Evolutionary conservation across 2,329 filamentous ascomycete genomes (phyloP).

Genomic region (Botrytis fabae): DNA sequence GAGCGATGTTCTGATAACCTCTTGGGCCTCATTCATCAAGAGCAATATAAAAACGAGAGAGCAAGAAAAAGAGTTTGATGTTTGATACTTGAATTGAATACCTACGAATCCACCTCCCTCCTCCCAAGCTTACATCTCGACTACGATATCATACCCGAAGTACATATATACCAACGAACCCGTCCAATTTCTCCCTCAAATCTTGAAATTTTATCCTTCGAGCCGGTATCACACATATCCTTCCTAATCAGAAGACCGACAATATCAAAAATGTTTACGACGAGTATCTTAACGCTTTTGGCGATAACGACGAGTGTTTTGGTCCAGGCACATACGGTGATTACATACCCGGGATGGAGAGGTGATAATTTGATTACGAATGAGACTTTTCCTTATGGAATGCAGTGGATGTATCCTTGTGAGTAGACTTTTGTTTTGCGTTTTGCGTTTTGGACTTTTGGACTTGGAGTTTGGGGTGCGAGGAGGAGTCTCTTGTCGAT

Average conservation of each 20-base stretch:
- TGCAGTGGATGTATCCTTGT: slow-evolving; percentile 45
- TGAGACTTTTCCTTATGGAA: slow-evolving; percentile 42
- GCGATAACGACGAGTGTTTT: slow-evolving; percentile 11
- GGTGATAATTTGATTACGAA: slow-evolving; percentile 44
- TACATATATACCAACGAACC: not conserved
- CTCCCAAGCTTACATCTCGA: not conserved
- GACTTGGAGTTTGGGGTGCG: not conserved
- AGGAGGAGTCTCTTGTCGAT: not conserved
- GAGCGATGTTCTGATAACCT: slow-evolving; percentile 8
- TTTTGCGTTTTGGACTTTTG: too few relatives aligned
- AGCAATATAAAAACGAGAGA: too few relatives aligned
- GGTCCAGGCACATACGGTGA: slow-evolving; percentile 46
- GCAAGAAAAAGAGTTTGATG: not conserved
- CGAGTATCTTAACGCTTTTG: slow-evolving; percentile 5
- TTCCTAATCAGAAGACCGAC: not conserved
- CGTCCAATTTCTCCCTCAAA: not conserved
- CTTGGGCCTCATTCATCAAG: not conserved
- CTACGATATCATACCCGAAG: not conserved
- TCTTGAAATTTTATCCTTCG: not conserved
- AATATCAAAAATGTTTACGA: slow-evolving; percentile 9
- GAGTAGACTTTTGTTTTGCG: slow-evolving; percentile 30
- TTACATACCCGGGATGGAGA: slow-evolving; percentile 45
- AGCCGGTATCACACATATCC: not conserved
- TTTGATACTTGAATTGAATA: not conserved
- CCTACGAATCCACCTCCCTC: not conserved